phyloP scores from a whole-genome alignment of 306 rosid genomes.

The Pyrus pyrifolia region DNA sequence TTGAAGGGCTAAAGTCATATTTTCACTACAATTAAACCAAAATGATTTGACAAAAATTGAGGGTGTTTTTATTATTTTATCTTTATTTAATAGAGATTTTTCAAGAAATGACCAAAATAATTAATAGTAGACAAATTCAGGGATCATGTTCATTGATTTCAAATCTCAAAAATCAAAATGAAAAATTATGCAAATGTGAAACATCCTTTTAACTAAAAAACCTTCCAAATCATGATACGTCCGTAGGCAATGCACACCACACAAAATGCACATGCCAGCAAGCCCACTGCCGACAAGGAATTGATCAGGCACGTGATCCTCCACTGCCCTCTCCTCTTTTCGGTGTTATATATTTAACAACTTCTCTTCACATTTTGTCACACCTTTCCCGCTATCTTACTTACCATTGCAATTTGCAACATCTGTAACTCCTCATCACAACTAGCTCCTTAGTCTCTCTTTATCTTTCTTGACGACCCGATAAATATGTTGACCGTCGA shows the following conservation, averaged over 20 bases:
- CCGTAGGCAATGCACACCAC: not conserved
- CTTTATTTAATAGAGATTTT: no score
- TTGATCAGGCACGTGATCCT: not conserved
- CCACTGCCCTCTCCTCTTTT: not conserved
- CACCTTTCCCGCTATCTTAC: not conserved
- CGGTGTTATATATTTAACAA: not conserved
- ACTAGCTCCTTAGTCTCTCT: not conserved
- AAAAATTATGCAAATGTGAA: no score
- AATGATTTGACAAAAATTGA: no score
- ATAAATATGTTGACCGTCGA: constrained; percentile 40
- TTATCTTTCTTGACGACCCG: not conserved
- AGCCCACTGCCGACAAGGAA: not conserved
- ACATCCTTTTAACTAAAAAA: no score
- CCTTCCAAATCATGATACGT: no score
- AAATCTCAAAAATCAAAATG: no score
- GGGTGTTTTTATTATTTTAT: no score
- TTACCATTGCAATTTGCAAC: not conserved
- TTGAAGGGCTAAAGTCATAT: no score
- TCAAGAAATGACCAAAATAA: no score
- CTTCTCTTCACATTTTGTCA: not conserved
- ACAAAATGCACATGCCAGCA: not conserved
- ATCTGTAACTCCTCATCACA: not conserved
- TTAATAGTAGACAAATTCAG: no score
- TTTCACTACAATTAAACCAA: no score
- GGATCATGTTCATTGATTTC: no score